Conservation (phyloP, 176 grass and related monocot species). For the Poa annua region DNA sequence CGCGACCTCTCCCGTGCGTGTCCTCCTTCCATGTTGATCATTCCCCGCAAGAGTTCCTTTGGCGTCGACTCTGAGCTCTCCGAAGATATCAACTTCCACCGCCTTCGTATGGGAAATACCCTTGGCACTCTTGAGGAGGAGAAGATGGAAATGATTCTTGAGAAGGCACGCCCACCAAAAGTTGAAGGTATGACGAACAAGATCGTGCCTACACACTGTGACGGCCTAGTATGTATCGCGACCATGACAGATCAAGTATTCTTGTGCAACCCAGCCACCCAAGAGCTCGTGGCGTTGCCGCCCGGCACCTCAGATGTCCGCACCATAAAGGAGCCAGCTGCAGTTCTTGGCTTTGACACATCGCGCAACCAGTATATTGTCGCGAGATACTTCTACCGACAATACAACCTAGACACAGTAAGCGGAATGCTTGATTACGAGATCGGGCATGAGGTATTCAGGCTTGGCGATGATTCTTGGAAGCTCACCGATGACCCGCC, state of each 20-base stretch:
- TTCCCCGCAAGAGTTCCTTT: not conserved
- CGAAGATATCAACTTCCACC: not conserved
- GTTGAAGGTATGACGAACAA: not conserved
- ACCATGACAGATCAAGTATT: not conserved
- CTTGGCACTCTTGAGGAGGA: not conserved
- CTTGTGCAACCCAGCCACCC: constrained; percentile 31
- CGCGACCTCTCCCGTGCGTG: not conserved
- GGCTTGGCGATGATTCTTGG: not conserved
- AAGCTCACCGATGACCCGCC: not conserved
- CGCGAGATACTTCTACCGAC: constrained; percentile 8
- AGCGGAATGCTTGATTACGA: not conserved
- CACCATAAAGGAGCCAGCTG: not conserved
- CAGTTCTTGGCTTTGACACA: not conserved
- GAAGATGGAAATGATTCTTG: not conserved
- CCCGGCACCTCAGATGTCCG: not conserved
- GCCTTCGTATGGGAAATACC: not conserved
- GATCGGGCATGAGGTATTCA: constrained; percentile 29
- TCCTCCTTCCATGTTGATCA: not conserved
- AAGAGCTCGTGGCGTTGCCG: constrained; percentile 15
- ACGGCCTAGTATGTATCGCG: constrained; percentile 3
- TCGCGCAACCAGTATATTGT: not conserved
- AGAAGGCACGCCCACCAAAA: not conserved
- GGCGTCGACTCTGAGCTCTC: not conserved
- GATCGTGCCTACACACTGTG: not conserved
- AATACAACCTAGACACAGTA: not conserved